A percentile compares a stretch with the other conserved stretches of the same genome.
Evolutionary conservation across 108 stramenopile species (phyloP).

Genomic region (Pseudonitzschia pungens): DNA sequence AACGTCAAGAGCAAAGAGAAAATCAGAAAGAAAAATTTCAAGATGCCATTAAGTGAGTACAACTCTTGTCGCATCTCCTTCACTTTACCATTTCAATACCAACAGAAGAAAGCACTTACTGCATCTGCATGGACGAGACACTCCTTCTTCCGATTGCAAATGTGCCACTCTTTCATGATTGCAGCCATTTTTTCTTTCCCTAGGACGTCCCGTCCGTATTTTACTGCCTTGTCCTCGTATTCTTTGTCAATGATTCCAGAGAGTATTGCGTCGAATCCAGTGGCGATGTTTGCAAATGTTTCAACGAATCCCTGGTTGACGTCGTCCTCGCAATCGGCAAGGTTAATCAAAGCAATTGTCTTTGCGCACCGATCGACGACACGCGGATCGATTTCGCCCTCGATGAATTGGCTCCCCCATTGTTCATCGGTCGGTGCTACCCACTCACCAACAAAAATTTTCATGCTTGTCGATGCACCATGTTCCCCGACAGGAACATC

Average conservation of each 20-base stretch:
- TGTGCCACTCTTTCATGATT: conserved; percentile 5
- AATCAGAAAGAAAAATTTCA: conserved; percentile 3
- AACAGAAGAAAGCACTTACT: not conserved
- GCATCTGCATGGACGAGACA: conserved; percentile 4
- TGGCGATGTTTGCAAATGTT: conserved; percentile 17
- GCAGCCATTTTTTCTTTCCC: conserved; percentile 7
- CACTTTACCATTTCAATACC: not conserved
- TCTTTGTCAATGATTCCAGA: conserved; percentile 8
- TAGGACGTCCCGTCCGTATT: conserved; percentile 1
- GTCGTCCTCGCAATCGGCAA: conserved; percentile 20
- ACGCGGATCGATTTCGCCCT: conserved; percentile 50
- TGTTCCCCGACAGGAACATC: conserved; percentile 27
- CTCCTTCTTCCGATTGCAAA: not conserved
- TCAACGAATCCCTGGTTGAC: conserved; percentile 29
- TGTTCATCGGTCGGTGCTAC: conserved; percentile 29
- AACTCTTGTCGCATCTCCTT: too few relatives aligned
- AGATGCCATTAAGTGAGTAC: not conserved
- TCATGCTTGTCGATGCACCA: conserved; percentile 4
- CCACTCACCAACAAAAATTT: conserved; percentile 46
- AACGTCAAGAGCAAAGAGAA: not conserved
- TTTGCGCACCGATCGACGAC: conserved; percentile 44
- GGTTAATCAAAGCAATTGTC: conserved; percentile 40
- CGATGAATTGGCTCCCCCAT: conserved; percentile 45
- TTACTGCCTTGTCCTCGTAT: conserved; percentile 5
- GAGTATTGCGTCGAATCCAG: not conserved